A percentile compares a stretch with the other conserved stretches of the same genome.
Evolutionary conservation across 1,284 basidiomycete species (phyloP).

Genomic region (Meira nashicola): DNA sequence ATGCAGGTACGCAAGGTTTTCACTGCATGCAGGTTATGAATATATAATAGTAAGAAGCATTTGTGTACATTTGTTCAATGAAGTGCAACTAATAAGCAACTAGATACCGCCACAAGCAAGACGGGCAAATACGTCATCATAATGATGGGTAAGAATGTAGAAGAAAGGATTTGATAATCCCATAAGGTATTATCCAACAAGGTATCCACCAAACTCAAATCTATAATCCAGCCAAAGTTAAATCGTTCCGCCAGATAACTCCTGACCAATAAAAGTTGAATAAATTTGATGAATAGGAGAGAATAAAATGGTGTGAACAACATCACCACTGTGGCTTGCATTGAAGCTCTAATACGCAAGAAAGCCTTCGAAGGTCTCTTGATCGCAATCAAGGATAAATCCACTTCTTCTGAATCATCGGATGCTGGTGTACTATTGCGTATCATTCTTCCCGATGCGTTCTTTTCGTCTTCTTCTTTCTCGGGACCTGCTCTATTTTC

Average conservation of each 20-base stretch:
- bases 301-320: conserved; percentile 1
- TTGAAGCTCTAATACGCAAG: background rate
- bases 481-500: background rate
- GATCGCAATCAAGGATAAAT: background rate
- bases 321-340: background rate
- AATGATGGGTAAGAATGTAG: conserved; percentile 8
- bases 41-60: too few relatives aligned
- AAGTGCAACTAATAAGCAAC: too few relatives aligned
- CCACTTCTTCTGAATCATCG: background rate
- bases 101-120: background rate
- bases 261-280: background rate
- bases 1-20: too few relatives aligned
- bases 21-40: too few relatives aligned
- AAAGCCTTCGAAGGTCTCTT: background rate
- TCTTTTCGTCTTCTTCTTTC: background rate
- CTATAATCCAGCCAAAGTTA: too few relatives aligned
- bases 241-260: too few relatives aligned
- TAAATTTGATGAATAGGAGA: background rate
- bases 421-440: background rate
- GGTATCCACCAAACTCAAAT: background rate
- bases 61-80: too few relatives aligned
- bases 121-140: conserved; percentile 15
- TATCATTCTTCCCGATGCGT: background rate
- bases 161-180: conserved; percentile 18
- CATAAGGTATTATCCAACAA: conserved; percentile 3